phyloP scores from a whole-genome alignment of 208 protist genomes.

The Herpetomonas samuelpessoai region DNA sequence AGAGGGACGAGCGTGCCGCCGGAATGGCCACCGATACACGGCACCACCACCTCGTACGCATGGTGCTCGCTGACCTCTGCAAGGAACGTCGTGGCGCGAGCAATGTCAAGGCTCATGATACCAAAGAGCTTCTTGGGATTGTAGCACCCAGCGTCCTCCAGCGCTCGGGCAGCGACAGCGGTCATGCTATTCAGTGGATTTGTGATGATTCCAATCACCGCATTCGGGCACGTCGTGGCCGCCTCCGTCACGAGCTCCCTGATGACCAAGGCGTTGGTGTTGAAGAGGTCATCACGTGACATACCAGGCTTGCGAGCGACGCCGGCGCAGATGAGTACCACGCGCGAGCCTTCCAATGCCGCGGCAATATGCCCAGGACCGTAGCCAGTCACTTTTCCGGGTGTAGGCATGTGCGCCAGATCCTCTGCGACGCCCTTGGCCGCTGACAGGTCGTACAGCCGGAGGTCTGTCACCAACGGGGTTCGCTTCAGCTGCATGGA shows the following conservation, averaged over 20 bases:
- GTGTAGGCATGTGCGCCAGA: slow-evolving; percentile 43
- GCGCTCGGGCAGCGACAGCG: slow-evolving; percentile 85
- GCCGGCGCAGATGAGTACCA: slow-evolving; percentile 90
- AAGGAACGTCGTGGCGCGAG: slow-evolving; percentile 71
- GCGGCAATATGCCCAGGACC: slow-evolving; percentile 34
- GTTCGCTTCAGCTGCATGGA: not conserved
- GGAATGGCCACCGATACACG: slow-evolving; percentile 92
- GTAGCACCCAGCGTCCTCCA: slow-evolving; percentile 75
- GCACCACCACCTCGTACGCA: slow-evolving; percentile 45
- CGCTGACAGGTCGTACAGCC: slow-evolving; percentile 38
- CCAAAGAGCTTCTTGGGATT: slow-evolving; percentile 89
- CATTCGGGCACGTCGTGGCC: slow-evolving; percentile 78
- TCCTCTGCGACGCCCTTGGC: slow-evolving; percentile 45
- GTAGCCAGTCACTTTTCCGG: slow-evolving; percentile 40
- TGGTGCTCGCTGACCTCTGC: slow-evolving; percentile 37
- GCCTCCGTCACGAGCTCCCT: slow-evolving; percentile 68
- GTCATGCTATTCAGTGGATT: slow-evolving; percentile 95
- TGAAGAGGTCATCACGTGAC: slow-evolving; percentile 95
- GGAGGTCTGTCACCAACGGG: slow-evolving; percentile 20
- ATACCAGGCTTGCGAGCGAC: slow-evolving; percentile 93
- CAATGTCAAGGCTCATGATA: slow-evolving; percentile 86
- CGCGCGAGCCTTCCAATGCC: slow-evolving; percentile 48
- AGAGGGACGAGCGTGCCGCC: slow-evolving; percentile 93
- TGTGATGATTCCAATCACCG: slow-evolving; percentile 85
- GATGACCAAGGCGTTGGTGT: slow-evolving; percentile 89